These are phyloP conservation scores for Backusella sp. DNA, from an alignment of 192 early-diverging fungal genomes.

Conservation along the genomic window DNA sequence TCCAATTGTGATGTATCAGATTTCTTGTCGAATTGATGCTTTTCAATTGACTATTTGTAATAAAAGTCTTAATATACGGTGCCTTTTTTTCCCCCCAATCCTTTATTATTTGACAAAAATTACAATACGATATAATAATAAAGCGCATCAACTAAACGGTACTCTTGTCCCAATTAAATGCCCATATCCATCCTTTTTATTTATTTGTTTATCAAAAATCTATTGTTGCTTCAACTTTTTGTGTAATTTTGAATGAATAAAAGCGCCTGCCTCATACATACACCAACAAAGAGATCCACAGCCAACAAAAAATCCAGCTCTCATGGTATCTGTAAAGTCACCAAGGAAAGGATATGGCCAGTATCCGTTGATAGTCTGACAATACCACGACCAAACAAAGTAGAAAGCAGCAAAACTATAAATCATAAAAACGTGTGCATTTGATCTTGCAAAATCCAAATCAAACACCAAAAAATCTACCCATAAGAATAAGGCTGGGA, in stretches of 20 bases:
- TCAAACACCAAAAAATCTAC: conserved; percentile 31
- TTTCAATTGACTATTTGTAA: no score
- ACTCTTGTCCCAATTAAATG: no score
- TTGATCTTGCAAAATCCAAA: conserved; percentile 22
- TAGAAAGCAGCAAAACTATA: conserved; percentile 23
- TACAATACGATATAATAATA: no score
- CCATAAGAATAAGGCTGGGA: conserved; percentile 30
- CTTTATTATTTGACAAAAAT: no score
- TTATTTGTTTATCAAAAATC: neutral
- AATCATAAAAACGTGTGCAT: conserved; percentile 20
- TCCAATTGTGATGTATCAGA: no score
- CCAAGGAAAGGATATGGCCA: conserved; percentile 35
- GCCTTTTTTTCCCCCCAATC: no score
- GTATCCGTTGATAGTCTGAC: conserved; percentile 23
- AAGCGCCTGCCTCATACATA: conserved; percentile 28
- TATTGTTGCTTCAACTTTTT: neutral
- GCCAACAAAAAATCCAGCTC: conserved; percentile 16
- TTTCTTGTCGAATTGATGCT: no score
- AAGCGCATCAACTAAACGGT: no score
- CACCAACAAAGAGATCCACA: conserved; percentile 26
- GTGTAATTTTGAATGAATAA: neutral
- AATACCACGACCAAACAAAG: conserved; percentile 27
- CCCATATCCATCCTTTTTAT: no score
- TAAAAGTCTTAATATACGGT: no score
- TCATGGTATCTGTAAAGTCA: neutral